Evolutionary conservation across 805 yeast genomes (phyloP).

Genomic region (Limtongia smithiae): DNA sequence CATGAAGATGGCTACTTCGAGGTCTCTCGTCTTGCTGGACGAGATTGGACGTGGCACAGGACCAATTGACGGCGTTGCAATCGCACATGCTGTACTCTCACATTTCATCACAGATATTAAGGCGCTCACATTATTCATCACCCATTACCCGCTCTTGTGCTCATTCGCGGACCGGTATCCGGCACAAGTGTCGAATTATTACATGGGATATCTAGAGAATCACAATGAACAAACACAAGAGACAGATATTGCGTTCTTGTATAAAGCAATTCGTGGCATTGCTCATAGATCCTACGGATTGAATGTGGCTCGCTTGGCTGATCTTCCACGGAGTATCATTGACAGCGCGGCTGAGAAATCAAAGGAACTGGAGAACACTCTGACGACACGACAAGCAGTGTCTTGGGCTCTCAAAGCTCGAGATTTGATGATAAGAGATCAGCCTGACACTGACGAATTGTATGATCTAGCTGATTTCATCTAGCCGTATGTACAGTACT

Average conservation of each 20-base stretch:
- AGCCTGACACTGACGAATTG: not conserved
- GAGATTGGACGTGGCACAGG: conserved; percentile 77
- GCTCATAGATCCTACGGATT: conserved; percentile 67
- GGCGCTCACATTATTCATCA: conserved; percentile 70
- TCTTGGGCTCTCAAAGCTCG: conserved; percentile 15
- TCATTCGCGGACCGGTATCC: conserved; percentile 45
- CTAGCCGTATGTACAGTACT: not conserved
- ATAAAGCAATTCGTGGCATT: conserved; percentile 48
- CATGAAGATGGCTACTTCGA: conserved; percentile 47
- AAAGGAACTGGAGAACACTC: conserved; percentile 1
- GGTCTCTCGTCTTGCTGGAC: conserved; percentile 63
- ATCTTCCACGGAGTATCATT: conserved; percentile 38
- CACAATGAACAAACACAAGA: conserved; percentile 36
- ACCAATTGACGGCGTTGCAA: conserved; percentile 74
- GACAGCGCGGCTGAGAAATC: conserved; percentile 23
- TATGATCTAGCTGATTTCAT: not conserved
- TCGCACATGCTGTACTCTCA: conserved; percentile 68
- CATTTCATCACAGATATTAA: conserved; percentile 47
- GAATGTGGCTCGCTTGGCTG: conserved; percentile 78
- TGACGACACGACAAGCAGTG: not conserved
- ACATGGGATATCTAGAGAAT: conserved; percentile 58
- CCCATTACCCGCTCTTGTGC: conserved; percentile 74
- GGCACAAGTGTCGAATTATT: conserved; percentile 52
- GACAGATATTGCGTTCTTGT: conserved; percentile 49
- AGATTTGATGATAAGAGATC: not conserved